Percentiles rank a stretch among this genome's conserved stretches.
Evolutionary conservation across 768 basidiomycete genomes (phyloP).

Genomic region (Rhodotorula babjevae): DNA sequence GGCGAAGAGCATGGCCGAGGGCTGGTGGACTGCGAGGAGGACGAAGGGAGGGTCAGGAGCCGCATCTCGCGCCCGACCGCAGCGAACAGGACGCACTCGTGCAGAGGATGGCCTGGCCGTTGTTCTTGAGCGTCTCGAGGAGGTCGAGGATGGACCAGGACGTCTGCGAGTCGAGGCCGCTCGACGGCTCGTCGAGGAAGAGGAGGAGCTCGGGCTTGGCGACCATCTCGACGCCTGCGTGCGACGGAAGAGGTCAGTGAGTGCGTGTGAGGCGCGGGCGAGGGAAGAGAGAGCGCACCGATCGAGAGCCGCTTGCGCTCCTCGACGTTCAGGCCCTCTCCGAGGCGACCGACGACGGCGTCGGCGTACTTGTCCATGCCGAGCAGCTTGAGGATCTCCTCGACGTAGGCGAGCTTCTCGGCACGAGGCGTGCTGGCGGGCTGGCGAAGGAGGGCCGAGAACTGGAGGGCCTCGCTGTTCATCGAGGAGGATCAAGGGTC

Average conservation of each 20-base stretch:
- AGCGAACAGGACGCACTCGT: constrained; percentile 38
- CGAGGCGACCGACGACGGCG: constrained; percentile 51
- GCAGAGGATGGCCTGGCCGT: constrained; percentile 50
- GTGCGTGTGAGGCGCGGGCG: too few species aligned
- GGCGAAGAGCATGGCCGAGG: constrained; percentile 67
- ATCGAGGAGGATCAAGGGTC: too few species aligned
- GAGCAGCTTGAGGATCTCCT: constrained; percentile 49
- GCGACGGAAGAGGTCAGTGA: neutral
- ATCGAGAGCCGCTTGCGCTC: constrained; percentile 66
- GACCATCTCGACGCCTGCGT: constrained; percentile 63
- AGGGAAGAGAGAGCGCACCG: constrained; percentile 45
- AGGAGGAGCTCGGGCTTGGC: constrained; percentile 54
- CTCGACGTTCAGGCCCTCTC: constrained; percentile 50
- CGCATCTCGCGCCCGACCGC: neutral
- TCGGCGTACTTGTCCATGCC: constrained; percentile 51
- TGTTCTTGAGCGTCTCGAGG: constrained; percentile 50
- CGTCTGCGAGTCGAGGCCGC: constrained; percentile 51
- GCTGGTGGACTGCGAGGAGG: constrained; percentile 47
- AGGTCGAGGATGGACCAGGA: constrained; percentile 51
- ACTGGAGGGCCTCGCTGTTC: constrained; percentile 48
- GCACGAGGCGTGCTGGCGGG: constrained; percentile 45
- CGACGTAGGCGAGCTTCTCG: constrained; percentile 50
- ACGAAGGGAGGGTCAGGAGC: too few species aligned
- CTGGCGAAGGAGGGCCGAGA: constrained; percentile 50
- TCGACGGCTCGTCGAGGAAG: constrained; percentile 51